These are phyloP conservation scores for Megacollybia platyphylla DNA, from an alignment of 1,284 basidiomycete genomes.

Conservation along the genomic window DNA sequence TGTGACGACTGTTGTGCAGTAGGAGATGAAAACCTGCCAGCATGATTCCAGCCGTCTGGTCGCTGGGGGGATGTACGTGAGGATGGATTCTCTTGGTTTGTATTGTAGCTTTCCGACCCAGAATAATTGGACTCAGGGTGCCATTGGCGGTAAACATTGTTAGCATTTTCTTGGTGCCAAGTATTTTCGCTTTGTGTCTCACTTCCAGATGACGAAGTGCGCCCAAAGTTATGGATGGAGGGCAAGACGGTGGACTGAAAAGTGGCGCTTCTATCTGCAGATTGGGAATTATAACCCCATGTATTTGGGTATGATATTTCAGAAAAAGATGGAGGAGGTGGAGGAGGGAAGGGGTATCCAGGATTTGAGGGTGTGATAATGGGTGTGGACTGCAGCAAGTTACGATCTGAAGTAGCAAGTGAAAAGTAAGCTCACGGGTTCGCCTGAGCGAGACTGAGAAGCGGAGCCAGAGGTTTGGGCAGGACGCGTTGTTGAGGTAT, in stretches of 20 bases:
- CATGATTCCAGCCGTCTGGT: background rate
- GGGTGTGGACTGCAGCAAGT: conserved; percentile 3
- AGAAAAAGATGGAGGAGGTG: conserved; percentile 9
- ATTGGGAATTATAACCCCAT: conserved; percentile 39
- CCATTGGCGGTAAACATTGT: conserved; percentile 10
- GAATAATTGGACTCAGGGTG: conserved; percentile 3
- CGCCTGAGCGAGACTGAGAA: conserved; percentile 21
- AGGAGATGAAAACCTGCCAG: no score
- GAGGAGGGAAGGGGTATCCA: conserved; percentile 25
- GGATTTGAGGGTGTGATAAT: conserved; percentile 21
- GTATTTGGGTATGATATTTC: conserved; percentile 14
- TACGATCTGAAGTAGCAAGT: background rate
- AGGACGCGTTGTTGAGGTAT: conserved; percentile 22
- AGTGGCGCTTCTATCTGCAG: conserved; percentile 35
- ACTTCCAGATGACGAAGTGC: conserved; percentile 14
- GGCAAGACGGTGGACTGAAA: conserved; percentile 37
- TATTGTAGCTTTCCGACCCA: background rate
- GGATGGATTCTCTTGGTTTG: background rate
- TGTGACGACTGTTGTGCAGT: background rate
- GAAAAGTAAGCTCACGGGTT: conserved; percentile 19
- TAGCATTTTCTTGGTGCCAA: conserved; percentile 13
- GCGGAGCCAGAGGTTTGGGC: conserved; percentile 26
- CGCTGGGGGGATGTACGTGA: background rate
- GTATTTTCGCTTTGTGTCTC: conserved; percentile 12
- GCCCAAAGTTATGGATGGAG: conserved; percentile 32